Conservation (phyloP, 1,284 basidiomycete genomes). For the Pseudozyma pruni region DNA sequence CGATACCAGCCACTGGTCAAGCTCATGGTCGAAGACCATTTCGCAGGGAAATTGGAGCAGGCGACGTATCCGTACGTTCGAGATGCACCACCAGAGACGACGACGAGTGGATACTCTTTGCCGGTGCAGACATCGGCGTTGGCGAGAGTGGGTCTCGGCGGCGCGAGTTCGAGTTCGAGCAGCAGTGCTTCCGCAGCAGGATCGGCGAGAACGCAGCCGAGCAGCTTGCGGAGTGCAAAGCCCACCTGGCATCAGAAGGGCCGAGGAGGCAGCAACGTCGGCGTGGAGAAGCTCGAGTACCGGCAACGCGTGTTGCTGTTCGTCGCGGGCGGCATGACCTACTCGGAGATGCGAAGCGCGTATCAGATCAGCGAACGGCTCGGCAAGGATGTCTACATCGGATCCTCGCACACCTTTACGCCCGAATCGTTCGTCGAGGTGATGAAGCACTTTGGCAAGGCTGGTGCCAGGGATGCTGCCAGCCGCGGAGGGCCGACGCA, state of each 20-base stretch:
- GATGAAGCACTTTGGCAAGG: slow-evolving; percentile 73
- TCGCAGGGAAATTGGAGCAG: slow-evolving; percentile 80
- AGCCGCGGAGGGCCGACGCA: neutral
- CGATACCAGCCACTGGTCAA: slow-evolving; percentile 88
- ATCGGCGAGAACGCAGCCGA: slow-evolving; percentile 26
- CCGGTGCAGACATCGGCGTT: slow-evolving; percentile 41
- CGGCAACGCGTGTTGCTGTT: slow-evolving; percentile 89
- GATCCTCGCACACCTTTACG: slow-evolving; percentile 87
- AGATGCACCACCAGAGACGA: slow-evolving; percentile 77
- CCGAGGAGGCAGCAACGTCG: slow-evolving; percentile 29
- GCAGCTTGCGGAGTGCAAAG: slow-evolving; percentile 54
- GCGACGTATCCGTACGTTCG: slow-evolving; percentile 88
- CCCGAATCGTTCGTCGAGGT: slow-evolving; percentile 87
- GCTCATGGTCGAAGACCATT: slow-evolving; percentile 89
- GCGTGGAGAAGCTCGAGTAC: slow-evolving; percentile 69
- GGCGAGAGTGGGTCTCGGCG: slow-evolving; percentile 35
- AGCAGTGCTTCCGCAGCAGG: neutral
- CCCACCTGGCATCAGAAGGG: slow-evolving; percentile 61
- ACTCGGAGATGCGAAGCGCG: slow-evolving; percentile 89
- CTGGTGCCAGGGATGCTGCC: slow-evolving; percentile 30
- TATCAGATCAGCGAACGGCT: slow-evolving; percentile 81
- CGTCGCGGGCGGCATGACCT: slow-evolving; percentile 94
- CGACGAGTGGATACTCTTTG: slow-evolving; percentile 7
- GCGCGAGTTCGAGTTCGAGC: neutral
- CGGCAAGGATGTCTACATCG: slow-evolving; percentile 90